phyloP scores from a whole-genome alignment of 495 filamentous ascomycete species.

The Penicillium samsonianum region DNA sequence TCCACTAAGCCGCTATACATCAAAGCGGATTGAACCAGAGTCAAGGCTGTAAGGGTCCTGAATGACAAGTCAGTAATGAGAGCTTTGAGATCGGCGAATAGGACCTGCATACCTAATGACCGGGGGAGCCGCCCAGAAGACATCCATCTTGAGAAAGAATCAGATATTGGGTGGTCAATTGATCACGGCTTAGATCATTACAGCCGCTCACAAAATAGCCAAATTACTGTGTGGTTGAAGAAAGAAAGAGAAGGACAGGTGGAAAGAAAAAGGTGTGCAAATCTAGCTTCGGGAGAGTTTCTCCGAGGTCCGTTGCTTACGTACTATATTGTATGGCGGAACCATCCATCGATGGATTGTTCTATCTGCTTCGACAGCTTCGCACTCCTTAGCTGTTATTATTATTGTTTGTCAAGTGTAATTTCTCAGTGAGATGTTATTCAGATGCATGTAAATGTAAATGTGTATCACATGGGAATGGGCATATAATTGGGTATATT shows the following conservation, averaged over 20 bases:
- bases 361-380: constrained; percentile 5
- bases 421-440: background rate
- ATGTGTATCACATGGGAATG: background rate
- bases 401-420: background rate
- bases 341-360: background rate
- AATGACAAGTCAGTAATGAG: constrained; percentile 22
- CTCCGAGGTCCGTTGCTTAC: constrained; percentile 19
- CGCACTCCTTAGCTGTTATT: background rate
- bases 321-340: background rate
- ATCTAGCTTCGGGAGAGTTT: constrained; percentile 23
- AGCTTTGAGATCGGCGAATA: constrained; percentile 6
- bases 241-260: constrained; percentile 15
- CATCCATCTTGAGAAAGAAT: constrained; percentile 50
- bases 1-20: constrained; percentile 62
- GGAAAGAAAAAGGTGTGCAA: constrained; percentile 32
- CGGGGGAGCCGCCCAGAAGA: constrained; percentile 70
- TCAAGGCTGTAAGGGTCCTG: constrained; percentile 72
- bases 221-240: constrained; percentile 11
- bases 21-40: constrained; percentile 62
- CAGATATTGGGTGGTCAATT: constrained; percentile 17
- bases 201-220: constrained; percentile 11
- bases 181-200: constrained; percentile 16
- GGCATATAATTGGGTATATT: background rate
- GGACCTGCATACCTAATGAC: constrained; percentile 61
- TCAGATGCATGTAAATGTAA: background rate